Percentiles rank a stretch among this genome's conserved stretches.
These are phyloP conservation scores for Kodamaea derodonti DNA, from an alignment of 1,139 yeast species.

Conservation along the genomic window DNA sequence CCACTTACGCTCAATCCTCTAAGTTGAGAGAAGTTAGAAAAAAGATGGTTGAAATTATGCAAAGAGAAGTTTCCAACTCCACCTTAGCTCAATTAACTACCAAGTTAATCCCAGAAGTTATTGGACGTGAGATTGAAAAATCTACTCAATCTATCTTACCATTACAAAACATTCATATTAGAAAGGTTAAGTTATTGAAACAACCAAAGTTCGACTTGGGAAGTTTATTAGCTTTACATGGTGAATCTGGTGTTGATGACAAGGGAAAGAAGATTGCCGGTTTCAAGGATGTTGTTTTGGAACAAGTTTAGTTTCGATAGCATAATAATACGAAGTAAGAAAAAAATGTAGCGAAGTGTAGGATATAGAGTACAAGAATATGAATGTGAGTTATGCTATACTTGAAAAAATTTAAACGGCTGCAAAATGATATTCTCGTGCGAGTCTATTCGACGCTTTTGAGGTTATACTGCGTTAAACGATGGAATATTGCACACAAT, in stretches of 20 bases:
- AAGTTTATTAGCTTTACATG: conserved; percentile 84
- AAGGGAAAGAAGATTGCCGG: conserved; percentile 85
- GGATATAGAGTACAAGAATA: too few relatives aligned
- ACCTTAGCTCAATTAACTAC: conserved; percentile 84
- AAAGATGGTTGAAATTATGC: conserved; percentile 83
- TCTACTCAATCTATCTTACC: conserved; percentile 83
- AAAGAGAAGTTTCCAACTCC: conserved; percentile 79
- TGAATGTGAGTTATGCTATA: too few relatives aligned
- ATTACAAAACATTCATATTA: conserved; percentile 86
- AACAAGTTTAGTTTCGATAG: conserved; percentile 30
- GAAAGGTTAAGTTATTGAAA: conserved; percentile 88
- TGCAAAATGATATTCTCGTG: too few relatives aligned
- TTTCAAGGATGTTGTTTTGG: conserved; percentile 90
- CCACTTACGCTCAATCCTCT: conserved; percentile 86
- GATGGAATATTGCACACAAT: too few relatives aligned
- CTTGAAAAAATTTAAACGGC: too few relatives aligned
- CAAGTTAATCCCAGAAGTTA: conserved; percentile 87
- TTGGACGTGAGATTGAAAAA: conserved; percentile 88
- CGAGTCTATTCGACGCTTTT: too few relatives aligned
- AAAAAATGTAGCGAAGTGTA: too few relatives aligned
- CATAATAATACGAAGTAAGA: neutral
- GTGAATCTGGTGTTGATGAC: conserved; percentile 77
- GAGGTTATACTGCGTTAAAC: too few relatives aligned
- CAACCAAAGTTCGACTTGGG: conserved; percentile 92
- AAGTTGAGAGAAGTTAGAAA: conserved; percentile 81